Percentiles rank a stretch among this genome's conserved stretches.
Evolutionary conservation across 805 yeast genomes (phyloP).

Genomic region (Candida multigemmis): DNA sequence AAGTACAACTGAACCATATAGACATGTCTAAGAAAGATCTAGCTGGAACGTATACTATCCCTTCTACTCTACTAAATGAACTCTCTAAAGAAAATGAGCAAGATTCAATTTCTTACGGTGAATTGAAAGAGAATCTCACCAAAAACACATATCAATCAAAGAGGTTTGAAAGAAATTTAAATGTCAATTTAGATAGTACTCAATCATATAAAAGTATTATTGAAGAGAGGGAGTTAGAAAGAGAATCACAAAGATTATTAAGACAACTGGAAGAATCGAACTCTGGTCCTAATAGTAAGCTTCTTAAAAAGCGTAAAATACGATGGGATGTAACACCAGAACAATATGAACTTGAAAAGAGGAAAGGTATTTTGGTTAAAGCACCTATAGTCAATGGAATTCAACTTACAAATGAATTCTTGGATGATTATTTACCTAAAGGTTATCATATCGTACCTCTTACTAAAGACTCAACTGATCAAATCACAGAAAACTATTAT

Average conservation of each 20-base stretch:
- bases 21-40: conserved; percentile 11
- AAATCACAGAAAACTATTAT: conserved; percentile 16
- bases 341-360: conserved; percentile 11
- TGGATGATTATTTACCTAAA: conserved; percentile 42
- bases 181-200: conserved; percentile 14
- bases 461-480: conserved; percentile 17
- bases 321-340: conserved; percentile 39
- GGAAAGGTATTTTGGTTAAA: conserved; percentile 3
- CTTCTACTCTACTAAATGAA: conserved; percentile 16
- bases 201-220: conserved; percentile 33
- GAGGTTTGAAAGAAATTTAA: conserved; percentile 15
- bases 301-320: conserved; percentile 16
- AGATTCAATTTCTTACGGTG: conserved; percentile 7
- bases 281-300: neutral
- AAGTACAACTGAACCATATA: no score
- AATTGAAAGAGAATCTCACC: conserved; percentile 9
- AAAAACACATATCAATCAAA: conserved; percentile 20
- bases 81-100: conserved; percentile 13
- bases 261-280: neutral
- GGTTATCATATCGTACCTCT: conserved; percentile 38
- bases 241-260: neutral
- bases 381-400: conserved; percentile 19
- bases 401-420: conserved; percentile 33
- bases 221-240: conserved; percentile 28
- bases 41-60: conserved; percentile 22